phyloP scores from a whole-genome alignment of 257 asterid genomes.

The Capsicum baccatum region DNA sequence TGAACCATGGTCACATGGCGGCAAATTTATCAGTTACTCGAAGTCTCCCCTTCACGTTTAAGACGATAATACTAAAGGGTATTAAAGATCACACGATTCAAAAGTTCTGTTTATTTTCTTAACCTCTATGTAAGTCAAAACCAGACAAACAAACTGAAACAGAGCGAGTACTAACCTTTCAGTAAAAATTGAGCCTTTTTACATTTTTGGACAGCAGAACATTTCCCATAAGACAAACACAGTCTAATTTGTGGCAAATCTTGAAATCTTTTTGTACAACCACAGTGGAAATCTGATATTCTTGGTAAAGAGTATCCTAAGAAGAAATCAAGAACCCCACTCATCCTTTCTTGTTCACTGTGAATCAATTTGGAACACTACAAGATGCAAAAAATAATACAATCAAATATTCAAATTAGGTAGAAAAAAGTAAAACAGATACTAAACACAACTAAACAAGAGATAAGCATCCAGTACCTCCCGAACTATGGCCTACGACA shows the following conservation, averaged over 20 bases:
- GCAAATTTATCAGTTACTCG: no score
- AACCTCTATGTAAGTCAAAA: no score
- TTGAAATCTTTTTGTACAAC: slow-evolving; percentile 28
- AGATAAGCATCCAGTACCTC: no score
- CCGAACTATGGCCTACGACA: no score
- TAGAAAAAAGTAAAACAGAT: background rate
- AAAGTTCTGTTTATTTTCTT: no score
- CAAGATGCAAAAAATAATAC: background rate
- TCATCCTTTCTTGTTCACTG: slow-evolving; percentile 43
- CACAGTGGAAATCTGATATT: slow-evolving; percentile 16
- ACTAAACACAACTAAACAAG: background rate
- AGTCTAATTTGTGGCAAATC: slow-evolving; percentile 31
- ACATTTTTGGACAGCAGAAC: slow-evolving; percentile 33
- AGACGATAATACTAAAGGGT: no score
- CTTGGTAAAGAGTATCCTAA: slow-evolving; percentile 34
- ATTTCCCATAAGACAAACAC: slow-evolving; percentile 32
- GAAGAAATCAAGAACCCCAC: slow-evolving; percentile 41
- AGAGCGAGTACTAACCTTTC: slow-evolving; percentile 45
- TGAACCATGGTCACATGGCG: no score
- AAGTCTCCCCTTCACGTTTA: no score
- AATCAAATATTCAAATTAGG: background rate
- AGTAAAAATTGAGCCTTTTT: slow-evolving; percentile 33
- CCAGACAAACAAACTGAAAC: no score
- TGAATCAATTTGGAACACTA: background rate
- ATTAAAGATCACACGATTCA: no score